Conservation (phyloP, 768 basidiomycete species). For the Fomitopsis serialis region DNA sequence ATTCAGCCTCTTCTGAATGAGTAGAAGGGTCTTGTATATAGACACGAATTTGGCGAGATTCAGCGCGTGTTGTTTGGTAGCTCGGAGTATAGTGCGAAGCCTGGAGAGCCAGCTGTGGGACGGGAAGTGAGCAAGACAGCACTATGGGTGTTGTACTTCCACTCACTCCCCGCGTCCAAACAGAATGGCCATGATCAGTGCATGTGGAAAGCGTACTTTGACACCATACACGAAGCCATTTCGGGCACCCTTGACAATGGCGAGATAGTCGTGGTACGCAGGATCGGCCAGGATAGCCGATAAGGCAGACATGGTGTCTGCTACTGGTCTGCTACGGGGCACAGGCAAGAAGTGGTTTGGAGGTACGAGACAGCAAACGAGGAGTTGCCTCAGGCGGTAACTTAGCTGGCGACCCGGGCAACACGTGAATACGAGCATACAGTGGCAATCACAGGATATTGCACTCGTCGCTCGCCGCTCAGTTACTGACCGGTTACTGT, state of each 20-base stretch:
- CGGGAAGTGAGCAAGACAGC: conserved; percentile 2
- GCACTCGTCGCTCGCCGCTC: no score
- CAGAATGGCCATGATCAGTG: conserved; percentile 91
- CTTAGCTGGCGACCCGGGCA: no score
- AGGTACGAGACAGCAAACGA: no score
- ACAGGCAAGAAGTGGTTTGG: background rate
- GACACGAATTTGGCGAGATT: conserved; percentile 94
- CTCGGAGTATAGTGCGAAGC: conserved; percentile 60
- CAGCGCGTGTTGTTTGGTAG: conserved; percentile 86
- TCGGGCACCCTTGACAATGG: conserved; percentile 90
- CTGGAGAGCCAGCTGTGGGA: conserved; percentile 64
- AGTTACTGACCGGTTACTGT: no score
- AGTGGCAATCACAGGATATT: no score
- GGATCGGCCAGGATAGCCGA: conserved; percentile 52
- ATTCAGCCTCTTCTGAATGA: conserved; percentile 78
- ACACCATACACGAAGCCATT: conserved; percentile 89
- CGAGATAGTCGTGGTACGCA: conserved; percentile 82
- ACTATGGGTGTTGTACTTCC: background rate
- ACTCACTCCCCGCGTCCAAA: conserved; percentile 89
- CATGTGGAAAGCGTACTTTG: conserved; percentile 93
- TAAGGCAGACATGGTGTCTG: conserved; percentile 21
- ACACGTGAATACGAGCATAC: no score
- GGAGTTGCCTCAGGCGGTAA: no score
- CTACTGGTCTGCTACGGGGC: background rate
- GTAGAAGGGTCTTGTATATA: conserved; percentile 81